A percentile compares a stretch with the other conserved stretches of the same genome.
Evolutionary conservation across 1,284 basidiomycete species (phyloP).

Genomic region (Austropuccinia psidii): DNA sequence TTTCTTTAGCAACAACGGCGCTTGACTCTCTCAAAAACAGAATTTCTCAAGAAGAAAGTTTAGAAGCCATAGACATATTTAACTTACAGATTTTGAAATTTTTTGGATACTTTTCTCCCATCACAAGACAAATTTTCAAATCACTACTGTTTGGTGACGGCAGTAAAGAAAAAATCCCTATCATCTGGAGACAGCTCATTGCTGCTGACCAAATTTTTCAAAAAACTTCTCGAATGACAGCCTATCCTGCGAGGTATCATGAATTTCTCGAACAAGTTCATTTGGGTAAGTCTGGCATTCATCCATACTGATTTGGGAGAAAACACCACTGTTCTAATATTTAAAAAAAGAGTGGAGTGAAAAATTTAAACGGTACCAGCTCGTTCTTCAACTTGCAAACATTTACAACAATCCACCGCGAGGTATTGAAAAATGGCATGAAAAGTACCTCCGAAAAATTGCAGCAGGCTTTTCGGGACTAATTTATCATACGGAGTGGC

Average conservation of each 20-base stretch:
- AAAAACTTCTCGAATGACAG: not conserved
- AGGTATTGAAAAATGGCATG: not conserved
- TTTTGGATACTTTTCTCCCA: conserved; percentile 4
- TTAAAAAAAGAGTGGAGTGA: not conserved
- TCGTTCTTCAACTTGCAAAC: not conserved
- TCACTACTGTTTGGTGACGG: too few species aligned
- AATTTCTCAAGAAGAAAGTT: too few species aligned
- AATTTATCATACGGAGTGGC: not conserved
- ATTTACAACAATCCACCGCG: not conserved
- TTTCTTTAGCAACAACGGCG: not conserved
- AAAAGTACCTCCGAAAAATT: not conserved
- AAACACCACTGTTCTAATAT: too few species aligned
- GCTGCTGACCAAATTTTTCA: conserved; percentile 16
- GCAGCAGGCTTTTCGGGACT: not conserved
- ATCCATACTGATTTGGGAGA: too few species aligned
- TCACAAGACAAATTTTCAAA: conserved; percentile 6
- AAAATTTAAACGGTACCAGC: not conserved
- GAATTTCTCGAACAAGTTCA: conserved; percentile 9
- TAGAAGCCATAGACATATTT: too few species aligned
- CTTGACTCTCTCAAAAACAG: not conserved
- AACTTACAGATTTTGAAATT: conserved; percentile 11
- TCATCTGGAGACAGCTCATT: conserved; percentile 1
- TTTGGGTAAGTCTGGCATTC: conserved; percentile 1
- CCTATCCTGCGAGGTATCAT: conserved; percentile 22
- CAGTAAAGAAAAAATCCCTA: not conserved